Percentiles rank a stretch among this genome's conserved stretches.
phyloP scores from a whole-genome alignment of 2,329 filamentous ascomycete species.

The Chrysoporthe austroafricana region DNA sequence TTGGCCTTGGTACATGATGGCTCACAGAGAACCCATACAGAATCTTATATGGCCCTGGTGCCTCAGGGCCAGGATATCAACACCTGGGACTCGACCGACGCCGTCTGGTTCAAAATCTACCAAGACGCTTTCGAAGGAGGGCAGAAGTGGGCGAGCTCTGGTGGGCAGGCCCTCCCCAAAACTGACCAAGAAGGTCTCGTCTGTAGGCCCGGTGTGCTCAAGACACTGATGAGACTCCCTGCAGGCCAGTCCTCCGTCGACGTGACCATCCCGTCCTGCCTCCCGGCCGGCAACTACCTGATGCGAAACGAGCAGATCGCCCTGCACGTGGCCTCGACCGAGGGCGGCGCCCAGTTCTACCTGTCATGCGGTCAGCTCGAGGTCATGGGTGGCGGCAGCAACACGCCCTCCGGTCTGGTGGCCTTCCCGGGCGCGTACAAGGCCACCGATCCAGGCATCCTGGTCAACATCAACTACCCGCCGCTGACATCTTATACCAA shows the following conservation, averaged over 20 bases:
- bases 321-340: slow-evolving; percentile 32
- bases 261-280: slow-evolving; percentile 33
- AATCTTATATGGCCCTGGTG: slow-evolving; percentile 43
- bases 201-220: background rate
- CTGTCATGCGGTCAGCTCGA: slow-evolving; percentile 31
- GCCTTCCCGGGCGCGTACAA: slow-evolving; percentile 34
- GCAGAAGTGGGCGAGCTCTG: slow-evolving; percentile 26
- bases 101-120: slow-evolving; percentile 45
- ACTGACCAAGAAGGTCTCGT: background rate
- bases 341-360: slow-evolving; percentile 34
- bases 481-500: slow-evolving; percentile 33
- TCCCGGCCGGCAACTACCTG: slow-evolving; percentile 35
- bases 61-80: slow-evolving; percentile 39
- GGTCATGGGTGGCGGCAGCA: slow-evolving; percentile 33
- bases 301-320: slow-evolving; percentile 36
- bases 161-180: slow-evolving; percentile 6
- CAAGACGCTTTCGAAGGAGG: slow-evolving; percentile 33
- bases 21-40: background rate
- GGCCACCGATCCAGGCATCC: slow-evolving; percentile 32
- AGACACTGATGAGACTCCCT: background rate
- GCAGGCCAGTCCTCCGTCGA: slow-evolving; percentile 23
- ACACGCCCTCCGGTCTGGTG: slow-evolving; percentile 21
- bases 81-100: slow-evolving; percentile 39
- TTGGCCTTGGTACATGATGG: background rate
- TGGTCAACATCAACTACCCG: slow-evolving; percentile 35